Evolutionary conservation across 164 flowering plant genomes (phyloP).

Genomic region (Annona squamosa): DNA sequence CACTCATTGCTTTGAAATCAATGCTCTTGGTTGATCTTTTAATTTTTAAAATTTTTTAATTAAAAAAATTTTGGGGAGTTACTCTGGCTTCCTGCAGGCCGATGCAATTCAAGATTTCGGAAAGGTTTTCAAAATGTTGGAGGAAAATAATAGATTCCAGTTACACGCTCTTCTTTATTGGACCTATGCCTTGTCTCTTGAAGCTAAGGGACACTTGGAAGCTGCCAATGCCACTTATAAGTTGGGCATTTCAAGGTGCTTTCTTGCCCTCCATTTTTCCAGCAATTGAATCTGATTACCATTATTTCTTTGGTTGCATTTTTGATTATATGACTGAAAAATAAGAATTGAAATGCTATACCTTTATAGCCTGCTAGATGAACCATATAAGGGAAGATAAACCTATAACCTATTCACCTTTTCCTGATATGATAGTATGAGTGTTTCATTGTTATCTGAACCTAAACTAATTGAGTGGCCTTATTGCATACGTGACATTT

Average conservation of each 20-base stretch:
- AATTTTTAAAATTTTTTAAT: not conserved
- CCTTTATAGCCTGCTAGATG: not conserved
- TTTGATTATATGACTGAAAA: not conserved
- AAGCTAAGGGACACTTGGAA: constrained; percentile 50
- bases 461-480: too few relatives aligned
- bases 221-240: constrained; percentile 59
- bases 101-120: constrained; percentile 49
- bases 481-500: too few relatives aligned
- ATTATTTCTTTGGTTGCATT: not conserved
- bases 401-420: not conserved
- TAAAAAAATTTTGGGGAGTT: not conserved
- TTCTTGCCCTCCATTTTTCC: not conserved
- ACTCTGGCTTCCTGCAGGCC: constrained; percentile 32
- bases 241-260: constrained; percentile 68
- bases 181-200: constrained; percentile 57
- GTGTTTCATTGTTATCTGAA: not conserved
- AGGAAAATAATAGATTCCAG: constrained; percentile 39
- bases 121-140: constrained; percentile 46
- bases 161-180: constrained; percentile 52
- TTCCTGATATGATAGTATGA: not conserved
- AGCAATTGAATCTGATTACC: too few relatives aligned
- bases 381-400: not conserved
- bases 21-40: not conserved
- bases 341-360: not conserved
- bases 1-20: not conserved